Evolutionary conservation across 1,139 yeast genomes (phyloP), one percentile per base, ranked within the genome.

Genomic region (Kodamaea anthophila): DNA sequence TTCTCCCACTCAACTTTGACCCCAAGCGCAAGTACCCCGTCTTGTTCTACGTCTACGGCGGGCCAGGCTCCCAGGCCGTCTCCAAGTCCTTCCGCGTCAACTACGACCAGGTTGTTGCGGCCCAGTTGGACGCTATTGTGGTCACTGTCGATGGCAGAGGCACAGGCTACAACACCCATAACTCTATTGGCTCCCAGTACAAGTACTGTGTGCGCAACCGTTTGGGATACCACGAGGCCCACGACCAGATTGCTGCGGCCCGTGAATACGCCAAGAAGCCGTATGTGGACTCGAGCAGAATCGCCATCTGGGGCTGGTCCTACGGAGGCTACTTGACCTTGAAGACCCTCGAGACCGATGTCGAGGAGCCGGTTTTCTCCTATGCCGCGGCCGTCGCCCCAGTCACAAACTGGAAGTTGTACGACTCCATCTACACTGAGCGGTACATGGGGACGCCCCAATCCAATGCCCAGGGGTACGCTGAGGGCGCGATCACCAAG

Each of bases 71-170:
- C 3, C 93, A 82, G 46, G 58, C 69, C 31, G 87, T 81, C 4
- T 55, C 64, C 18, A 71, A 77, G 34, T 47, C 58, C 5, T 80
- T 74, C 47, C 50, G 68, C 1, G 57, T 77, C 14, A 65, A 74
- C 3, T 80, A 81, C 50, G 73, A 81, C 35, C 70, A 78, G 9
- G 75, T 78, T 9, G 70, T 78, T 19, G 78, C 88, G 0, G 68
- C 88, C 0, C 81, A 79, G 47, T 57, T 81, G 33, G 65, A 77
- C 45, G 81, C 86, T 2, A 66, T 82, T 23, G 88, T 82, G 9
- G 86, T 82, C 1, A 79, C 87, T 1, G 85, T 82, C 3, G 93
- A 82, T 53, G 91, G 91, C 1, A 70, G 93, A 50, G 93, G 93
- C 26, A 82, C 93, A 3, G 93, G 91, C 0, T 79, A 60, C 53